phyloP scores from a whole-genome alignment of 257 asterid species.

The Petrea volubilis region DNA sequence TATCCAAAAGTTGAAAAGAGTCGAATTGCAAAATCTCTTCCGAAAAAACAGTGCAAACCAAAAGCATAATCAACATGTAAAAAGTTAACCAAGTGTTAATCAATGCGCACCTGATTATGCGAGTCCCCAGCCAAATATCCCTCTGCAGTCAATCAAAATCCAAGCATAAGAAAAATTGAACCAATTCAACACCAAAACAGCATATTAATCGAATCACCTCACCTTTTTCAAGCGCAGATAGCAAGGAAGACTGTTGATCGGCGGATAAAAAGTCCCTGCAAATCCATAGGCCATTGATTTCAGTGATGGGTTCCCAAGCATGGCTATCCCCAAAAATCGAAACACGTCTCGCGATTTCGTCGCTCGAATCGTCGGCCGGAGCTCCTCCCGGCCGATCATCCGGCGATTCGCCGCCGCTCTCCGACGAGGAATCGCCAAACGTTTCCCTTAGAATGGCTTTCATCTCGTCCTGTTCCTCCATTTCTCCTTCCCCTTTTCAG shows the following conservation, averaged over 20 bases:
- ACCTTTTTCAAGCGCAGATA: conserved; percentile 69
- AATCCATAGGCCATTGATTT: conserved; percentile 77
- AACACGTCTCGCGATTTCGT: conserved; percentile 14
- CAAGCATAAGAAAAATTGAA: conserved; percentile 15
- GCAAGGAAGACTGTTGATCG: conserved; percentile 60
- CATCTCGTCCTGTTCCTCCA: conserved; percentile 43
- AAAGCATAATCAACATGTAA: neutral
- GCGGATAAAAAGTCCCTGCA: conserved; percentile 65
- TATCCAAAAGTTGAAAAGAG: neutral
- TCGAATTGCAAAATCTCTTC: neutral
- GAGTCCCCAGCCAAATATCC: conserved; percentile 68
- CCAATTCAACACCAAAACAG: neutral
- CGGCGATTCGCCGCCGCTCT: conserved; percentile 42
- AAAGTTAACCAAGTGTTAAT: neutral
- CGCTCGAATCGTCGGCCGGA: conserved; percentile 21
- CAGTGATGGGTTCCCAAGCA: conserved; percentile 62
- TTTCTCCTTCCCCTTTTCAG: neutral
- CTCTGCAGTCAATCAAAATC: conserved; percentile 55
- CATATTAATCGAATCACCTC: neutral
- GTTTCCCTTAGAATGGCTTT: conserved; percentile 55
- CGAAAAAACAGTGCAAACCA: neutral
- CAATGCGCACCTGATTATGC: conserved; percentile 63
- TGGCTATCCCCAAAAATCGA: conserved; percentile 43
- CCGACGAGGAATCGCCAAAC: conserved; percentile 75
- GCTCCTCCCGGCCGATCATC: neutral